Conservation (phyloP, 2,329 filamentous ascomycete species). For the Pseudovirgaria hyperparasitica region DNA sequence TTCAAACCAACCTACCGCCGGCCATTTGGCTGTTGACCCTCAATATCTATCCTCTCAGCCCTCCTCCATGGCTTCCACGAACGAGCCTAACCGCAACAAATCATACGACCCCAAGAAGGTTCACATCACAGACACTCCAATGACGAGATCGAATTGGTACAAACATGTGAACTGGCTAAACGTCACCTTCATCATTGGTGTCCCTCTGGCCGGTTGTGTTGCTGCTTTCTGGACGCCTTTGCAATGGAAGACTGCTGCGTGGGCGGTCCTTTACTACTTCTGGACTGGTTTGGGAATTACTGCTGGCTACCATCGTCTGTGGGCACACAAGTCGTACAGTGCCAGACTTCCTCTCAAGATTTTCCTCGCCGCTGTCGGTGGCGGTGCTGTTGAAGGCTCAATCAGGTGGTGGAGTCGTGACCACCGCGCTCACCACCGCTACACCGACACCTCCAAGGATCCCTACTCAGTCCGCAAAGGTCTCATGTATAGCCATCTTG, state of each 20-base stretch:
- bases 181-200: conserved; percentile 62
- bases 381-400: conserved; percentile 36
- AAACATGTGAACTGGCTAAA: conserved; percentile 94
- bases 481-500: conserved; percentile 37
- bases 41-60: conserved; percentile 32
- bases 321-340: conserved; percentile 43
- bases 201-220: conserved; percentile 64
- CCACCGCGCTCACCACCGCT: conserved; percentile 39
- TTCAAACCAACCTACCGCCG: conserved; percentile 37
- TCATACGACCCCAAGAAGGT: conserved; percentile 56
- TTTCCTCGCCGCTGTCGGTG: conserved; percentile 36
- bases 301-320: conserved; percentile 59
- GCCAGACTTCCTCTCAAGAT: conserved; percentile 32
- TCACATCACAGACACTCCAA: conserved; percentile 73
- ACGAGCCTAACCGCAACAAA: conserved; percentile 39
- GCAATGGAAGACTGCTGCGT: conserved; percentile 58
- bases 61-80: conserved; percentile 33
- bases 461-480: conserved; percentile 41
- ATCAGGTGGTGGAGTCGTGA: conserved; percentile 38
- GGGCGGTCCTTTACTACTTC: conserved; percentile 71
- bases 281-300: conserved; percentile 59
- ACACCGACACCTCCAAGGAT: conserved; percentile 40
- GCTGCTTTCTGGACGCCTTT: conserved; percentile 71
- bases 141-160: conserved; percentile 76
- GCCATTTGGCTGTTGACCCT: conserved; percentile 36